Evolutionary conservation across 208 protist species (phyloP).

Genomic region (Acanthamoeba healyi): DNA sequence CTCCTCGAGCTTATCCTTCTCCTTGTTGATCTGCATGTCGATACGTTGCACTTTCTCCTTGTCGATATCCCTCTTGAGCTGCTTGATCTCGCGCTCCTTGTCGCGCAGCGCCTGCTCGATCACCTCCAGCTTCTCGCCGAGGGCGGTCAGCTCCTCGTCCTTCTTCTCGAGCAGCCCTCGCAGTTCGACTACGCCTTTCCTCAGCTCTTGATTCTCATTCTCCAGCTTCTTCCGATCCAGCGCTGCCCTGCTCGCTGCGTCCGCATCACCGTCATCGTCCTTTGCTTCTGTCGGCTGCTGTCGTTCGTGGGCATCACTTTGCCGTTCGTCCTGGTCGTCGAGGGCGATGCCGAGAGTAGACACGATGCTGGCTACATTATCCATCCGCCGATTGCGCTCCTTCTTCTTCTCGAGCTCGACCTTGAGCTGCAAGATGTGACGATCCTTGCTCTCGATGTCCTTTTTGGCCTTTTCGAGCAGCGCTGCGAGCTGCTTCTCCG

Average conservation of each 20-base stretch:
- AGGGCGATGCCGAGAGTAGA: constrained; percentile 6
- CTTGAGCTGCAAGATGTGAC: constrained; percentile 12
- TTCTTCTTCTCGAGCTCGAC: constrained; percentile 52
- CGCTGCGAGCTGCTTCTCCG: neutral
- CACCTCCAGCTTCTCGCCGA: neutral
- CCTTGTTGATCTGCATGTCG: constrained; percentile 49
- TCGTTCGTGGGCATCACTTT: neutral
- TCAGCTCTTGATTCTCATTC: neutral
- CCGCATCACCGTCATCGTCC: neutral
- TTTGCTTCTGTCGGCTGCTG: neutral
- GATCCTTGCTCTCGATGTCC: constrained; percentile 52
- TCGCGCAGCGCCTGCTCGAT: neutral
- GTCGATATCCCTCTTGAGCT: constrained; percentile 34
- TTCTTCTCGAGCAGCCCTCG: constrained; percentile 51
- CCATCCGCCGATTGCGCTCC: constrained; percentile 1
- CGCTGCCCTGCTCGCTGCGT: neutral
- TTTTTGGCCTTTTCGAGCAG: constrained; percentile 16
- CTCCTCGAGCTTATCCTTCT: constrained; percentile 34
- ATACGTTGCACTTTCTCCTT: constrained; percentile 46
- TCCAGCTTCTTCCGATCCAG: constrained; percentile 14
- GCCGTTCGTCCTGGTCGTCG: neutral
- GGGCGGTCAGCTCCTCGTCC: neutral
- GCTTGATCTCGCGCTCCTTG: constrained; percentile 17
- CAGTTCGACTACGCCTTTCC: neutral
- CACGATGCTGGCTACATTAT: constrained; percentile 2